Conservation (phyloP, 495 filamentous ascomycete genomes). For the Xanthoparmelia taractica region DNA sequence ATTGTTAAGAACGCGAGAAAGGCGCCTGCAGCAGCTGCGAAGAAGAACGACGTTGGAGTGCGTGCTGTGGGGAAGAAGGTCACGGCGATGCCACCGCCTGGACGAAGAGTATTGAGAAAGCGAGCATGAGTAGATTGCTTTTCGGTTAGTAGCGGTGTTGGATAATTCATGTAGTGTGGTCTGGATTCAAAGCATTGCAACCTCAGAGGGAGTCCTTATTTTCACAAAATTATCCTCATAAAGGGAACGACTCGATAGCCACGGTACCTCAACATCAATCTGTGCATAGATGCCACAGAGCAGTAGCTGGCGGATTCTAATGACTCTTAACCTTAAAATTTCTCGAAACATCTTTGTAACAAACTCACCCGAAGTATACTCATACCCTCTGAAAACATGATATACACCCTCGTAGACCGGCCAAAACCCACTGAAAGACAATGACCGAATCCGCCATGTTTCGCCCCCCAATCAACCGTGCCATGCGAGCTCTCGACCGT, state of each 20-base stretch:
- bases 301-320: neutral
- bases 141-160: neutral
- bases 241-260: too few relatives aligned
- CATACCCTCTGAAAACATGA: neutral
- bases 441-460: constrained; percentile 45
- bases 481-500: constrained; percentile 71
- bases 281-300: neutral
- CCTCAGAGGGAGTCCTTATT: neutral
- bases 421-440: neutral
- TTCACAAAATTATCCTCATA: too few relatives aligned
- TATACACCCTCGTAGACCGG: neutral
- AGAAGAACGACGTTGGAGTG: constrained; percentile 30
- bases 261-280: neutral
- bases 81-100: constrained; percentile 32
- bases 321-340: neutral
- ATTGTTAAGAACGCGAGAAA: constrained; percentile 53
- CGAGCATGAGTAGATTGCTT: constrained; percentile 30
- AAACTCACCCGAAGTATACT: neutral
- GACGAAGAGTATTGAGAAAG: constrained; percentile 43
- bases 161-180: constrained; percentile 5
- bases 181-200: constrained; percentile 7
- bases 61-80: constrained; percentile 41
- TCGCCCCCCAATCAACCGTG: constrained; percentile 74
- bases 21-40: constrained; percentile 39
- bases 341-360: neutral